A percentile compares a stretch with the other conserved stretches of the same genome.
phyloP scores from a whole-genome alignment of 2,329 filamentous ascomycete species.

The Pseudogymnoascus destructans region DNA sequence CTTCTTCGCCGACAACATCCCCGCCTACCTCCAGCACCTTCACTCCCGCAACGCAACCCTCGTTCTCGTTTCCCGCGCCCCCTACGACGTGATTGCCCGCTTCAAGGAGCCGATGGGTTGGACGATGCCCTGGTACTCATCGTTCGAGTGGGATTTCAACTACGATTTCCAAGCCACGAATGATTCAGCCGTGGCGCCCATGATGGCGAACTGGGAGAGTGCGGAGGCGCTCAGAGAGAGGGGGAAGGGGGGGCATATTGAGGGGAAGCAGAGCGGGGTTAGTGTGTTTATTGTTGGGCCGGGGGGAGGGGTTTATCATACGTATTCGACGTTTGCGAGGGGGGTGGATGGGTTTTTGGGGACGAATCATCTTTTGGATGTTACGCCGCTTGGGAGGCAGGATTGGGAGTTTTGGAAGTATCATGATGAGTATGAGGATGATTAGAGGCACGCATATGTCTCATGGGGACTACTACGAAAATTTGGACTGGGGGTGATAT shows the following conservation, averaged over 20 bases:
- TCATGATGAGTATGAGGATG: conserved; percentile 16
- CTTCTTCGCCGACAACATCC: conserved; percentile 30
- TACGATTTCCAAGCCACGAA: conserved; percentile 29
- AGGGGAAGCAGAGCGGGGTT: conserved; percentile 28
- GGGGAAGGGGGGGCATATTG: conserved; percentile 18
- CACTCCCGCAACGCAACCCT: conserved; percentile 28
- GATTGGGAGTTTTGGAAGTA: conserved; percentile 15
- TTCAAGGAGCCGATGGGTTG: conserved; percentile 30
- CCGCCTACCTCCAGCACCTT: conserved; percentile 28
- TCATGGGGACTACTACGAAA: neutral
- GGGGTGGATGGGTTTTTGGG: conserved; percentile 25
- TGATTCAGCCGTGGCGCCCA: conserved; percentile 22
- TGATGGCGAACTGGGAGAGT: conserved; percentile 21
- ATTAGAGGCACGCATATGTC: neutral
- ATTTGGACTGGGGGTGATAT: neutral
- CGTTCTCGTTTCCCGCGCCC: conserved; percentile 30
- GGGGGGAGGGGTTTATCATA: conserved; percentile 27
- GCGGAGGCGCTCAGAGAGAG: neutral
- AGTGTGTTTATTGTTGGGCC: conserved; percentile 27
- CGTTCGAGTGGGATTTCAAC: conserved; percentile 28
- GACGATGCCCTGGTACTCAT: conserved; percentile 32
- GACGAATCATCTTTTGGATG: conserved; percentile 26
- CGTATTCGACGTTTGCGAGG: conserved; percentile 27
- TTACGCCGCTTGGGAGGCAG: conserved; percentile 28
- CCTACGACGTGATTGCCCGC: conserved; percentile 27